A percentile compares a stretch with the other conserved stretches of the same genome.
Conservation (phyloP, 179 eudicot genomes). For the Amaranthus tricolor region DNA sequence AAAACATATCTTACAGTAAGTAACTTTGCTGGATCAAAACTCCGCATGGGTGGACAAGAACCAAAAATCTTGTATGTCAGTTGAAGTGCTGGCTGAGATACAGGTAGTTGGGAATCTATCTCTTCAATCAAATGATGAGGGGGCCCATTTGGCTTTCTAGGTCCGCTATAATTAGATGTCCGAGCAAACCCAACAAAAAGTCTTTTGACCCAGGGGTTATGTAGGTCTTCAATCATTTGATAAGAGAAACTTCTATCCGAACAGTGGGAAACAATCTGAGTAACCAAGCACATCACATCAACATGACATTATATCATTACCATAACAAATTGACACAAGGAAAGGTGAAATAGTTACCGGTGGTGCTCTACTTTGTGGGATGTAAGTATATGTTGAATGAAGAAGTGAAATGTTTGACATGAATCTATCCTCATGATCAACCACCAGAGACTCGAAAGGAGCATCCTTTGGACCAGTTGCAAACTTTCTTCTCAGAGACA, state of each 20-base stretch:
- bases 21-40: constrained; percentile 97
- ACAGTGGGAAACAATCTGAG: constrained; percentile 68
- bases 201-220: constrained; percentile 90
- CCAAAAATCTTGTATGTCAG: constrained; percentile 81
- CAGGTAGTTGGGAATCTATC: constrained; percentile 79
- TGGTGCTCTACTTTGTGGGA: constrained; percentile 86
- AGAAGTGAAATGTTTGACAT: constrained; percentile 59
- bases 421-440: constrained; percentile 81
- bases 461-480: constrained; percentile 67
- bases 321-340: constrained; percentile 5
- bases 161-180: constrained; percentile 85
- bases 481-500: constrained; percentile 42
- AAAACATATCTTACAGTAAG: constrained; percentile 59
- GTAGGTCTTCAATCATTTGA: constrained; percentile 70
- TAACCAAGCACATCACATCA: constrained; percentile 24
- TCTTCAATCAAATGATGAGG: constrained; percentile 83
- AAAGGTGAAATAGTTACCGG: constrained; percentile 53
- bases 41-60: constrained; percentile 89
- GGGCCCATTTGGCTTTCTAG: constrained; percentile 66
- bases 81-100: constrained; percentile 77
- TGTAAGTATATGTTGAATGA: constrained; percentile 71
- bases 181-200: constrained; percentile 88
- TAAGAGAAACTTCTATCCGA: constrained; percentile 87
- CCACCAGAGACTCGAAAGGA: constrained; percentile 79
- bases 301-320: neutral